Base-by-base conservation (phyloP, 1,284 basidiomycete species). In the Jaminaea rosea region DNA sequence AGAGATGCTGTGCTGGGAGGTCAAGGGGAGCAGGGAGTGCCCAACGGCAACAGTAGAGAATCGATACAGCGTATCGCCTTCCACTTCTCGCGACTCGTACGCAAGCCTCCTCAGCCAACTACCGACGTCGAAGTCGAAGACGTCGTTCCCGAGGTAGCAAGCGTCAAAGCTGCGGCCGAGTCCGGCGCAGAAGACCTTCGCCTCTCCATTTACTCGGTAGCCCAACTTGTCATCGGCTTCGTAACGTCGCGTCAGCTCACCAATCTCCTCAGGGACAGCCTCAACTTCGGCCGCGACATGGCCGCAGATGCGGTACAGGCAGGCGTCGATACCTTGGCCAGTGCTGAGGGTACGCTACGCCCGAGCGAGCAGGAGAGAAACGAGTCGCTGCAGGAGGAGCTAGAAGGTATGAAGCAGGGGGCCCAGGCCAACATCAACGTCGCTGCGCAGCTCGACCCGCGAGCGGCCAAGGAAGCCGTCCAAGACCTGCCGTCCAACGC, bases 191-290 rank as follows among this genome's bases (percentile, higher is more conserved):
- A 29, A 21, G 49, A 51, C 34, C 19, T 44, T 2, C 24, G 24
- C 11, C 15, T 24, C 19, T 26, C 42, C 4, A 19, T 19, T 15
- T 27, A 26, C 11, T 26, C 47, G 3, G 23, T 51, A 17, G 29
- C 29, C 15, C 41, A 44, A 26, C 24, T 51, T 6, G 24, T 51
- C 3, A 13, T 19, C 15, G n/a, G 49, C 23, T 26, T 47, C 28
- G 28, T 51, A 13, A 44, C 42, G n/a, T 47, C 42, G 17, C 46
- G 48, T 26, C 42, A 51, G 48, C 41, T 51, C 29, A 47, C 19
- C 26, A 42, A 42, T 29, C 24, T 32, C 37, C 28, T 44, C 11
- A 19, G 32, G 17, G 49, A 51, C 19, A 44, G 28, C 11, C 9
- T 51, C 26, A 23, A 27, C 31, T 26, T 27, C 8, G 27, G 28